Evolutionary conservation across 306 rosid genomes (phyloP), one percentile per base, ranked within the genome.

Genomic region (Vigna radiata): DNA sequence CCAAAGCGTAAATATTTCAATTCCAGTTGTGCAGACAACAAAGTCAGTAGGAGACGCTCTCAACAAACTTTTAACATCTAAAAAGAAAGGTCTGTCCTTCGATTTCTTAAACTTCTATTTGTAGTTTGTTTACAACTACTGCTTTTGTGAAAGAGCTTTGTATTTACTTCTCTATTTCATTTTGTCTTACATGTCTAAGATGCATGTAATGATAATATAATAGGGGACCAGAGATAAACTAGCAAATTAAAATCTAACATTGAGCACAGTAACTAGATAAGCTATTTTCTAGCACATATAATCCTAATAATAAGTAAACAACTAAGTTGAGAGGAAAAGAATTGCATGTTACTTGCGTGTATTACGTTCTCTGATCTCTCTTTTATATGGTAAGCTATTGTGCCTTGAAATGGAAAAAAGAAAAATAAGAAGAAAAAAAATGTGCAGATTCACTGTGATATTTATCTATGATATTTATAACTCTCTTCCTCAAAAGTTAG

Each of bases 21-120:
- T 96, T 86, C 96, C 93, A 64, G 90, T 85, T 66, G 94, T 88
- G 71, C 80, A 83, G 91, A 74, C 92, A 67, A 55, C 91, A 27
- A 86, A 85, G 78, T 59, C 97, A 31, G 60, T 53, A 5, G 98
- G 97, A 85, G 93, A 88, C 14, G 16, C 54, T 76, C 81, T 96
- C 68, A 82, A 50, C 79, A 83, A 86, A 19, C 43, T 68, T 59
- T 46, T 91, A 12, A 80, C 79, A 0, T 79, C 81, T 60, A 90
- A 91, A 83, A 87, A 37, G 55, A 88, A 15, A 85, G 92, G 99
- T 95, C 61, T 50, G 83, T 16, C 73, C 75, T 75, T 37, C 61
- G 53, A 69, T 37, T 81, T 58, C 61, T 76, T 23, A 39, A 56
- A 31, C 17, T 78, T 80, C n/a, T 64, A 13, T 36, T 63, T 18